Evolutionary conservation across 805 yeast species (phyloP).

Genomic region (Ogataea wickerhamii): DNA sequence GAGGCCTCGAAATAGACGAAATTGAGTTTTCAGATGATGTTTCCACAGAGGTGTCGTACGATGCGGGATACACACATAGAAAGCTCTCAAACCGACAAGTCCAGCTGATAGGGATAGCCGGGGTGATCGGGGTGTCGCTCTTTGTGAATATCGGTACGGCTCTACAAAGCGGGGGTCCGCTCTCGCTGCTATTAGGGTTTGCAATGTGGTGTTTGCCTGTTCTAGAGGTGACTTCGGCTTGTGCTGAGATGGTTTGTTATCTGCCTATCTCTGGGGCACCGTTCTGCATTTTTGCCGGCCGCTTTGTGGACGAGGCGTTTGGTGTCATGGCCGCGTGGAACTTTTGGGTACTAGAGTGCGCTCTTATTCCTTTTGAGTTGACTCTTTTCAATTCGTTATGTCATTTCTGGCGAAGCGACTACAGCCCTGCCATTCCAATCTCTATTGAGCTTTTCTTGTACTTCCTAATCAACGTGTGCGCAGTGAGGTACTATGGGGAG

Average conservation of each 20-base stretch:
- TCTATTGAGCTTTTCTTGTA: slow-evolving; percentile 41
- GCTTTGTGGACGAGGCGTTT: slow-evolving; percentile 36
- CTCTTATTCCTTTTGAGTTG: slow-evolving; percentile 47
- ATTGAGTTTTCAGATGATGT: not conserved
- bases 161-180: slow-evolving; percentile 35
- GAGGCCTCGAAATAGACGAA: not conserved
- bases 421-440: slow-evolving; percentile 45
- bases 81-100: slow-evolving; percentile 33
- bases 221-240: slow-evolving; percentile 33
- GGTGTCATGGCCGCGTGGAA: slow-evolving; percentile 36
- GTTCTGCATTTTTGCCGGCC: slow-evolving; percentile 36
- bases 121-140: slow-evolving; percentile 38
- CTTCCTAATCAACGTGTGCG: slow-evolving; percentile 41
- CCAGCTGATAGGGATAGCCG: slow-evolving; percentile 39
- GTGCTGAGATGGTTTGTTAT: slow-evolving; percentile 37
- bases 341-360: slow-evolving; percentile 41
- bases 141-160: slow-evolving; percentile 38
- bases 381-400: slow-evolving; percentile 50
- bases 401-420: slow-evolving; percentile 49
- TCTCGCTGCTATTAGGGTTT: slow-evolving; percentile 32
- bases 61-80: slow-evolving; percentile 21
- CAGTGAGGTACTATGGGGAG: slow-evolving; percentile 50
- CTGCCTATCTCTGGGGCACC: slow-evolving; percentile 35
- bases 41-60: slow-evolving; percentile 2
- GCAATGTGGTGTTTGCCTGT: slow-evolving; percentile 33